phyloP scores from a whole-genome alignment of 805 yeast genomes.

The Barnettozyma californica region DNA sequence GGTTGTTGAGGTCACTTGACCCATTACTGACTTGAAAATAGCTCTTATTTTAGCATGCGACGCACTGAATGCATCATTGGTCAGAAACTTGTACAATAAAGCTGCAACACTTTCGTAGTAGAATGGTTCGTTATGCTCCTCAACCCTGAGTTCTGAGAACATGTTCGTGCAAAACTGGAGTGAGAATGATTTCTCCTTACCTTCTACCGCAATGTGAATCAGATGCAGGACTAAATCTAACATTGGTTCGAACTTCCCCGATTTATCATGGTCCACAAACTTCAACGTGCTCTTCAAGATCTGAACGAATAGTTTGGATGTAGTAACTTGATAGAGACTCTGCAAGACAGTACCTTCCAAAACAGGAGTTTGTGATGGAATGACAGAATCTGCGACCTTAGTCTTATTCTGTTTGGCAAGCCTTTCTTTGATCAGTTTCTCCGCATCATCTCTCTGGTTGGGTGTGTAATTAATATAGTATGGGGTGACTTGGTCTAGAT shows the following conservation, averaged over 20 bases:
- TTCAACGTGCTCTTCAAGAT: slow-evolving; percentile 47
- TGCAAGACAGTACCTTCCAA: slow-evolving; percentile 36
- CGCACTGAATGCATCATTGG: slow-evolving; percentile 33
- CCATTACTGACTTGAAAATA: slow-evolving; percentile 35
- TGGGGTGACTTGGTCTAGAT: slow-evolving; percentile 61
- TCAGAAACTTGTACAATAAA: slow-evolving; percentile 36
- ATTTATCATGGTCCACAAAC: slow-evolving; percentile 29
- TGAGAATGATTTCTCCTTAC: slow-evolving; percentile 28
- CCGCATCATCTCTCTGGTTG: slow-evolving; percentile 81
- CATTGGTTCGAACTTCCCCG: slow-evolving; percentile 48
- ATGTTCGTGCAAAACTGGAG: slow-evolving; percentile 27
- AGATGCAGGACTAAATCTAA: slow-evolving; percentile 59
- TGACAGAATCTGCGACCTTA: slow-evolving; percentile 43
- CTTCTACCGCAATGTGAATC: slow-evolving; percentile 51
- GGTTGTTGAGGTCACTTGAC: slow-evolving; percentile 27
- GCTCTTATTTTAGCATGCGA: slow-evolving; percentile 54
- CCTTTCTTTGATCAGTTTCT: slow-evolving; percentile 50
- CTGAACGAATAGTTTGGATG: slow-evolving; percentile 46
- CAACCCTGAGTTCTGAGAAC: slow-evolving; percentile 31
- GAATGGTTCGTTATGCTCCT: slow-evolving; percentile 33
- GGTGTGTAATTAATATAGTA: slow-evolving; percentile 73
- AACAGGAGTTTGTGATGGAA: slow-evolving; percentile 45
- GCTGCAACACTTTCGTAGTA: slow-evolving; percentile 35
- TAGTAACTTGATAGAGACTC: slow-evolving; percentile 45
- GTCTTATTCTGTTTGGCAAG: slow-evolving; percentile 35